Evolutionary conservation across 2,329 filamentous ascomycete genomes (phyloP), one percentile per base, ranked within the genome.

Genomic region (Aureobasidium sp.): DNA sequence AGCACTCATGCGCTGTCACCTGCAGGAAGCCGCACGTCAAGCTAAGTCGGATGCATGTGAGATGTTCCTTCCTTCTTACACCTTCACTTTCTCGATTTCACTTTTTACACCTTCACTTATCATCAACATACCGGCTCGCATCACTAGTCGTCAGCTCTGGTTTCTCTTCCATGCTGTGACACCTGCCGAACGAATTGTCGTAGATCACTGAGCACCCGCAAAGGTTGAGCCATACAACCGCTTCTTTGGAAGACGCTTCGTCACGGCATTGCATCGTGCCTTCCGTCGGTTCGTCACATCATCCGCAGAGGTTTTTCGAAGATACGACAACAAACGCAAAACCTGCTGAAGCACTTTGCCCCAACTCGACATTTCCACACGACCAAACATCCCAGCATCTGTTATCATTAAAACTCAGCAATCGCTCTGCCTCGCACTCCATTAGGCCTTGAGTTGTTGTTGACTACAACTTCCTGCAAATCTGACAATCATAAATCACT

Each of bases 1-100:
- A 52, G 32, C 50, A 3, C 34, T 37, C 5, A 52, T 55, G 52
- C 36, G 52, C 39, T 55, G 52, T 55, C 39, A 26, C 52, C 52
- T 42, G 52, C 52, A 55, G 32, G 23, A 42, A 32, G 23, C 37
- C 52, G 52, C 52, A 55, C 15, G 36, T 55, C 52, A 53, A 39
- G 34, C n/a, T 10, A 55, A 26, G 23, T 53, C 17, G 17, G n/a
- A 3, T 23, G 36, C 52, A 42, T 34, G 39, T 55, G 36, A 20
- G n/a, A 20, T 26, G 23, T 34, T 32, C 37, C 20, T 50, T 50
- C 15, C 27, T 12, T 34, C 29, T 15, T n/a, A 26, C 20, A 39
- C n/a, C 32, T 52, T 39, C 32, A 13, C 23, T 27, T 29, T 7
- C 17, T 26, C 26, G 10, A 9, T 27, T 48, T 48, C 23, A 47